Evolutionary conservation across 345 rosid genomes (phyloP).

Genomic region (Gossypium rotundifolium): DNA sequence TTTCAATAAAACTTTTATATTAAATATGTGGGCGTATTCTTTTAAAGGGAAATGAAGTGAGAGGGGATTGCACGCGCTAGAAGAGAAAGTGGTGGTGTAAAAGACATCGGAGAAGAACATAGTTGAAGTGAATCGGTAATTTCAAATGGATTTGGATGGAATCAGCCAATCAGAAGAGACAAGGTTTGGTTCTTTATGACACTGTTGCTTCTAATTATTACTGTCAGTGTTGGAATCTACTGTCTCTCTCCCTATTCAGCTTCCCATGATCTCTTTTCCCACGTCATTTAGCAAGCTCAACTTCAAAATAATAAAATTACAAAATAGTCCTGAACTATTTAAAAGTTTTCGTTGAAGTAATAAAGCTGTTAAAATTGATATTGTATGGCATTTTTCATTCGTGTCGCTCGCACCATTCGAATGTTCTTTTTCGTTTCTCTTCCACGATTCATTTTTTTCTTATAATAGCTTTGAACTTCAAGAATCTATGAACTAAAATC

Average conservation of each 20-base stretch:
- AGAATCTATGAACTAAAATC: no score
- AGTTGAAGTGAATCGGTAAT: background rate
- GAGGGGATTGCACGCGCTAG: background rate
- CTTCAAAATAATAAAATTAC: no score
- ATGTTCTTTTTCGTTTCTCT: no score
- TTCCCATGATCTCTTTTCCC: background rate
- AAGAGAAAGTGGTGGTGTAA: background rate
- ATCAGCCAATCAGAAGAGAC: conserved; percentile 28
- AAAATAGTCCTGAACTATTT: no score
- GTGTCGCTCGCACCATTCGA: no score
- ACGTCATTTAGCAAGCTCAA: background rate
- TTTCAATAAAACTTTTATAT: no score
- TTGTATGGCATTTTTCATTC: no score
- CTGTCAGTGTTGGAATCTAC: background rate
- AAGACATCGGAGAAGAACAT: background rate
- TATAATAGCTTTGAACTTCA: no score
- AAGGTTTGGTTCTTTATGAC: conserved; percentile 11
- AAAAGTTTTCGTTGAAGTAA: no score
- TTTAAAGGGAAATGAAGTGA: background rate
- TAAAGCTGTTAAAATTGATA: no score
- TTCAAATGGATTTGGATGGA: conserved; percentile 1
- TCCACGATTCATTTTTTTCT: no score
- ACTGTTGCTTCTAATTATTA: background rate
- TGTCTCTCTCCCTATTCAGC: background rate
- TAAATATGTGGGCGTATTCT: background rate